These are phyloP conservation scores for Begonia peltatifolia DNA, from an alignment of 306 rosid species.

Conservation along the genomic window DNA sequence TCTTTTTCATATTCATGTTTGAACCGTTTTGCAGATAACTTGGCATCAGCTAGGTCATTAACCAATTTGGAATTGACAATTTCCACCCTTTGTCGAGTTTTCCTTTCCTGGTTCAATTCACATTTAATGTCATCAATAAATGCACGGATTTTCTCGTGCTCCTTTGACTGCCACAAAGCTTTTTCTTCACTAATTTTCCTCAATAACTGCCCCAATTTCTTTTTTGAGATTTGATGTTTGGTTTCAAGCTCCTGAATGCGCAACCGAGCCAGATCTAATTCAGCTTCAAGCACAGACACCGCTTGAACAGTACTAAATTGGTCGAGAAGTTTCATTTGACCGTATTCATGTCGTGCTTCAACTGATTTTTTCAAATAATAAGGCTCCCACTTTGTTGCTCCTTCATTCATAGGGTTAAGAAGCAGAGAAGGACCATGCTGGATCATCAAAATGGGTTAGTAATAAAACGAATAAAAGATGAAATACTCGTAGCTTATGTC, in stretches of 20 bases:
- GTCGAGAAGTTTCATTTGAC: constrained; percentile 55
- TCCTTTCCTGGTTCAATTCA: constrained; percentile 74
- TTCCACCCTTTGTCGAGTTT: constrained; percentile 70
- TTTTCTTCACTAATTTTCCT: constrained; percentile 75
- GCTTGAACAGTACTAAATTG: constrained; percentile 45
- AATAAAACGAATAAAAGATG: too few species aligned
- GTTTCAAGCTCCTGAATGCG: constrained; percentile 82
- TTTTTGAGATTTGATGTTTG: constrained; percentile 65
- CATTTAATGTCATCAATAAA: constrained; percentile 66
- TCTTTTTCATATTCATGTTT: constrained; percentile 84
- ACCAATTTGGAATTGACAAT: constrained; percentile 71
- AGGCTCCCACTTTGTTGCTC: constrained; percentile 92
- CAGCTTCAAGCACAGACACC: constrained; percentile 66
- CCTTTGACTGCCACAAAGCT: constrained; percentile 71
- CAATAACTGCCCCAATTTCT: constrained; percentile 71
- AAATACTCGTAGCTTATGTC: too few species aligned
- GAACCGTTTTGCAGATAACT: constrained; percentile 49
- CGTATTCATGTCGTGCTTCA: constrained; percentile 46
- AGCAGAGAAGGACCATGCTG: constrained; percentile 48
- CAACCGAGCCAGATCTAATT: constrained; percentile 62
- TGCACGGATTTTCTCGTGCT: constrained; percentile 84
- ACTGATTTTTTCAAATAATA: constrained; percentile 39
- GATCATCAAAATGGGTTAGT: background rate
- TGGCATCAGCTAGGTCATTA: constrained; percentile 74
- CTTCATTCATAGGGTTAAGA: constrained; percentile 64